Evolutionary conservation across 2,329 filamentous ascomycete genomes (phyloP).

Genomic region (Xylaria polymorpha): DNA sequence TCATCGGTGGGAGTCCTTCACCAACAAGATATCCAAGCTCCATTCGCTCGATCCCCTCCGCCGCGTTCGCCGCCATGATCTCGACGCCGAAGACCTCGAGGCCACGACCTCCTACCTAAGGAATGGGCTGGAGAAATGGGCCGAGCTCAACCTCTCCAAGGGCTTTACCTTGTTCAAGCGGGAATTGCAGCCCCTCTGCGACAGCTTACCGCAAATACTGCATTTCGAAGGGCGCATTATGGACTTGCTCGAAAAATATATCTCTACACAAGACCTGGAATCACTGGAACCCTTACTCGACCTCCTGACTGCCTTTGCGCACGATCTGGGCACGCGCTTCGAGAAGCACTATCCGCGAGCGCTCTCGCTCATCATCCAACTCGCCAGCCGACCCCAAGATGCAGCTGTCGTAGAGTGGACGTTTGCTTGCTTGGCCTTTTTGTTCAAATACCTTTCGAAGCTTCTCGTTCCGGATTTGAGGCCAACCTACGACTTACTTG

Average conservation of each 20-base stretch:
- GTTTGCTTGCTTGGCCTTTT: constrained; percentile 91
- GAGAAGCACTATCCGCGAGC: constrained; percentile 86
- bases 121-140: constrained; percentile 86
- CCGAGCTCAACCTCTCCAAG: constrained; percentile 88
- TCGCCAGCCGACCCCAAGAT: constrained; percentile 81
- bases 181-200: constrained; percentile 80
- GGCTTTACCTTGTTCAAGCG: constrained; percentile 82
- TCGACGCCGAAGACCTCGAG: constrained; percentile 81
- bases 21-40: constrained; percentile 87
- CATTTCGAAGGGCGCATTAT: constrained; percentile 91
- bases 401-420: constrained; percentile 97
- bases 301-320: constrained; percentile 92
- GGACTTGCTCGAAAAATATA: constrained; percentile 78
- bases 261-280: constrained; percentile 80
- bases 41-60: constrained; percentile 92
- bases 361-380: constrained; percentile 78
- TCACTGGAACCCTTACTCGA: constrained; percentile 87
- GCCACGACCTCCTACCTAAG: constrained; percentile 88
- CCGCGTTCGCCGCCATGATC: constrained; percentile 84
- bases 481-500: constrained; percentile 85
- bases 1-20: constrained; percentile 92
- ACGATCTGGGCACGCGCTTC: constrained; percentile 87
- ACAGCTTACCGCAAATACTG: constrained; percentile 91
- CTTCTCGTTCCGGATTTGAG: constrained; percentile 86
- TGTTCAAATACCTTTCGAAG: constrained; percentile 96